These are phyloP conservation scores for Phytopythium kandeliae DNA, from an alignment of 352 stramenopile species.

Conservation along the genomic window DNA sequence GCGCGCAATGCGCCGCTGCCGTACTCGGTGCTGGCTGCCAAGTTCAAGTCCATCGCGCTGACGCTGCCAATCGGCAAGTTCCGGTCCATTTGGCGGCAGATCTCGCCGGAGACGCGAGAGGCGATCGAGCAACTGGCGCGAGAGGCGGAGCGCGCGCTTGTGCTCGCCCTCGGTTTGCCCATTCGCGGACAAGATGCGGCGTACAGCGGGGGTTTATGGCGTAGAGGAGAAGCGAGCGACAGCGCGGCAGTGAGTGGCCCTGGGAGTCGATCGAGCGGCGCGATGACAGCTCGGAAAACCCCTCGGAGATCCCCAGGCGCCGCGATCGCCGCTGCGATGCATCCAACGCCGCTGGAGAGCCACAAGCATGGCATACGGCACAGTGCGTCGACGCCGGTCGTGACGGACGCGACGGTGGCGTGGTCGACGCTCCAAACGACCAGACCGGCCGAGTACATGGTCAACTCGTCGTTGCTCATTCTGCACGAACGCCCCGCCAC, in stretches of 20 bases:
- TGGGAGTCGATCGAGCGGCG: neutral
- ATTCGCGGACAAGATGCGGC: slow-evolving; percentile 10
- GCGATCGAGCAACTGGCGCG: slow-evolving; percentile 28
- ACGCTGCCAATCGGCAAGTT: slow-evolving; percentile 40
- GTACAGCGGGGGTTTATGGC: slow-evolving; percentile 1
- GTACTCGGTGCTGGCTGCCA: slow-evolving; percentile 32
- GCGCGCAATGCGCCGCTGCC: slow-evolving; percentile 20
- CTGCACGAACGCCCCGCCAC: slow-evolving; percentile 34
- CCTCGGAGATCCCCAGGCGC: neutral
- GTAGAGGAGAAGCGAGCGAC: slow-evolving; percentile 5
- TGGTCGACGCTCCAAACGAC: slow-evolving; percentile 43
- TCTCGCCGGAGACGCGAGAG: slow-evolving; percentile 20
- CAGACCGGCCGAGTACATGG: slow-evolving; percentile 49
- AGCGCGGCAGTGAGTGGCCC: neutral
- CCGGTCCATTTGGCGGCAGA: slow-evolving; percentile 42
- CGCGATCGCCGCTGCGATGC: neutral
- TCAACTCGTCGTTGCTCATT: slow-evolving; percentile 54
- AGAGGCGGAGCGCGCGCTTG: slow-evolving; percentile 31
- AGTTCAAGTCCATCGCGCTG: slow-evolving; percentile 59
- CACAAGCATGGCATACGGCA: slow-evolving; percentile 7
- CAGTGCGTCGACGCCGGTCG: slow-evolving; percentile 15
- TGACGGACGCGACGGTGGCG: slow-evolving; percentile 20
- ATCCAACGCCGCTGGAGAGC: neutral
- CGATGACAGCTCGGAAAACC: neutral
- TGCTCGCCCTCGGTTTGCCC: slow-evolving; percentile 17